Evolutionary conservation across 2,329 filamentous ascomycete genomes (phyloP).

Genomic region (Trichophyton mentagrophytes): DNA sequence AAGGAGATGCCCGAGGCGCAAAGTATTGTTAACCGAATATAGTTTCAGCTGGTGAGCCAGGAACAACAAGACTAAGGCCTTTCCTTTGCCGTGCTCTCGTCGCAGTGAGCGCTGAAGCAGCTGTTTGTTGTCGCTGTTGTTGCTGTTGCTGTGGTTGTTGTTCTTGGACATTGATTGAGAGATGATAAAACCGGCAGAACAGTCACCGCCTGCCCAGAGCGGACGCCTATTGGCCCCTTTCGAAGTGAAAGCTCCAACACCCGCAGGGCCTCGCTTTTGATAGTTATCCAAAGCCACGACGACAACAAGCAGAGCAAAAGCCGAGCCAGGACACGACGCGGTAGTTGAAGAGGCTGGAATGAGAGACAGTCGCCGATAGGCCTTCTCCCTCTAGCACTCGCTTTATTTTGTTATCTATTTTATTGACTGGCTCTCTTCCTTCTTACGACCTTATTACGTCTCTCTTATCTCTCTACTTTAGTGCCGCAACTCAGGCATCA

Average conservation of each 20-base stretch:
- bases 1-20: no score
- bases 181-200: not conserved
- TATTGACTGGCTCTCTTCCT: not conserved
- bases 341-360: not conserved
- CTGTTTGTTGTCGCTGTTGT: not conserved
- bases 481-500: not conserved
- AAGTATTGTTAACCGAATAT: no score
- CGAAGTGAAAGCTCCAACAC: not conserved
- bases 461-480: slow-evolving; percentile 5
- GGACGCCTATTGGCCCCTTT: slow-evolving; percentile 1
- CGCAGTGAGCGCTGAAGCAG: no score
- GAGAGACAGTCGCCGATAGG: not conserved
- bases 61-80: no score
- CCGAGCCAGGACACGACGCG: not conserved
- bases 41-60: no score
- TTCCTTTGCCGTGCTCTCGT: no score
- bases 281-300: not conserved
- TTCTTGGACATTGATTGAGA: not conserved
- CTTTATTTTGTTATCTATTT: not conserved
- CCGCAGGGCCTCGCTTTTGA: not conserved
- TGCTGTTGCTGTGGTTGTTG: not conserved
- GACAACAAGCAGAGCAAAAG: not conserved
- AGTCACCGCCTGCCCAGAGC: not conserved
- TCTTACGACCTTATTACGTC: slow-evolving; percentile 2
- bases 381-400: not conserved